These are phyloP conservation scores for Nepenthes gracilis DNA, from an alignment of 148 eudicot genomes.

Conservation along the genomic window DNA sequence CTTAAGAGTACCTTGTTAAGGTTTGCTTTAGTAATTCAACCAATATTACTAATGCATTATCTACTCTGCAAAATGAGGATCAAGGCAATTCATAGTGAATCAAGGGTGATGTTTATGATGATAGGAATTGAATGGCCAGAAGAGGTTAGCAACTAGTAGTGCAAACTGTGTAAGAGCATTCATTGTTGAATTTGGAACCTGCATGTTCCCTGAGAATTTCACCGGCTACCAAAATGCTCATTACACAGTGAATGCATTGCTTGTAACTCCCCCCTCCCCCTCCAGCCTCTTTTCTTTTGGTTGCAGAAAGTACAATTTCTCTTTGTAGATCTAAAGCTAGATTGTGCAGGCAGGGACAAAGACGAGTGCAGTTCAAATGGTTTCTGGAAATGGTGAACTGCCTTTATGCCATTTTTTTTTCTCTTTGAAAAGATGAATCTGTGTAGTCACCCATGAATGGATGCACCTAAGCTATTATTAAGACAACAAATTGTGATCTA, in stretches of 20 bases:
- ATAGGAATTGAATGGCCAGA: slow-evolving; percentile 93
- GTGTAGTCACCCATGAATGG: too few species aligned
- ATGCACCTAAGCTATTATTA: too few species aligned
- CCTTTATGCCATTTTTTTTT: too few species aligned
- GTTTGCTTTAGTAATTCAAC: too few species aligned
- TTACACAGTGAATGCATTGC: neutral
- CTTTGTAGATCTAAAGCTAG: slow-evolving; percentile 63
- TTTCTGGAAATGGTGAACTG: slow-evolving; percentile 92
- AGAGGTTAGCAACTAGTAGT: slow-evolving; percentile 87
- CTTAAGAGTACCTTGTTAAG: too few species aligned
- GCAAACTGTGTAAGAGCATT: slow-evolving; percentile 83
- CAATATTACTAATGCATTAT: too few species aligned
- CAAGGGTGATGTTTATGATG: too few species aligned
- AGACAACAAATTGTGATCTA: too few species aligned
- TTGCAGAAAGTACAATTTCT: slow-evolving; percentile 89
- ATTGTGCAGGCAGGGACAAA: slow-evolving; percentile 93
- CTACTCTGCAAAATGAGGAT: too few species aligned
- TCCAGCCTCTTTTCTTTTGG: neutral
- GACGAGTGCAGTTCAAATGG: slow-evolving; percentile 98
- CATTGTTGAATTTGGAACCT: slow-evolving; percentile 84
- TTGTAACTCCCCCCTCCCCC: too few species aligned
- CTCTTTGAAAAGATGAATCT: too few species aligned
- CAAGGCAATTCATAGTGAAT: too few species aligned
- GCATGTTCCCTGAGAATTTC: slow-evolving; percentile 97
- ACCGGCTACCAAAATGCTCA: slow-evolving; percentile 95